Base-by-base conservation (phyloP, 192 early-diverging fungal species). In the Coemansia sp. region DNA sequence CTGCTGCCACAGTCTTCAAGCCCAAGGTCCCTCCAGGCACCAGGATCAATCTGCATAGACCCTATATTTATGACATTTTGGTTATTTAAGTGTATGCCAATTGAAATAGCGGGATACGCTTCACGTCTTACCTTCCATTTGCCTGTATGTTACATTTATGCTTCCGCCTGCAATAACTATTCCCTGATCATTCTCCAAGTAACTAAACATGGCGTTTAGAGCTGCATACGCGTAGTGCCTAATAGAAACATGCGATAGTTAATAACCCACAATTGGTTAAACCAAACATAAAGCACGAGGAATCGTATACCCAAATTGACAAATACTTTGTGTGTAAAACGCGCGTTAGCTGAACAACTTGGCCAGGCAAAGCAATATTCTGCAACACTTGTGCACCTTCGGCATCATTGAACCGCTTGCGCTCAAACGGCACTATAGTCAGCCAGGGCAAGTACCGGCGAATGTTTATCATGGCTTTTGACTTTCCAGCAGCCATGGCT, bases 381-480 rank as follows among this genome's bases (percentile, higher is more conserved):
- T 66, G 62, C 1, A 72, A 32, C 41, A 67, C 35, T 2, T 45
- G 58, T 32, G 60, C 62, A 41, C 78, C 78, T 0, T 67, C 66
- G 0, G 25, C 39, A 56, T 81, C 78, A 19, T 45, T 72, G 22
- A 75, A 81, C 55, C 55, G 35, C 2, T 66, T 56, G 14, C 78
- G 52, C 11, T 75, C 73, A 7, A 81, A 24, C 8, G 73, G 29
- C 2, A 52, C 62, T 15, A 81, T 43, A 0, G 58, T 35, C 2
- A 74, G 58, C 78, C 78, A 81, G 0, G 78, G 78, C 49, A 81
- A n/a, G 51, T 81, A 81, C 3, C 70, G 50, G n/a, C 73, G 72
- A 5, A 81, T 72, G 15, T 58, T 75, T 5, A 66, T 43, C 73
- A 81, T 75, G 1, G 73, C 72, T 21, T 81, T 81, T 17, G 78